A percentile compares a stretch with the other conserved stretches of the same genome.
Evolutionary conservation across 305 asterid genomes (phyloP).

Genomic region (Solanum aculeatissimum): DNA sequence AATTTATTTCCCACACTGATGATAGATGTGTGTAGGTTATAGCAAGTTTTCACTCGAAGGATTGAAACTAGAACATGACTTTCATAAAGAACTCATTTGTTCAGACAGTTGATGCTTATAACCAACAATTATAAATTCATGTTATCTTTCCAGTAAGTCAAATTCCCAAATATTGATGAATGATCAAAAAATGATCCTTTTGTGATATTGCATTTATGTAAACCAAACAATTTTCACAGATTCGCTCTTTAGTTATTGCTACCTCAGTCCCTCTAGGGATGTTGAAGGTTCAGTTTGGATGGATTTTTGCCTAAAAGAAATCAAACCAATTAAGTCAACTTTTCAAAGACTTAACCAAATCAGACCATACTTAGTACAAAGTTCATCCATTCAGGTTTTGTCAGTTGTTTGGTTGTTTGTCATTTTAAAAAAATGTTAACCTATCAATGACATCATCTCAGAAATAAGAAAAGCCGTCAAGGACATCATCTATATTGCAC

Average conservation of each 20-base stretch:
- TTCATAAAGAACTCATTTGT: not conserved
- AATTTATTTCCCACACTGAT: not conserved
- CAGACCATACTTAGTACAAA: not conserved
- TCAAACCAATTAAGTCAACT: not conserved
- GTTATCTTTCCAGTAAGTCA: not conserved
- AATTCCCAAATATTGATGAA: not conserved
- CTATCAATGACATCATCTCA: not conserved
- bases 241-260: not conserved
- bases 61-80: not conserved
- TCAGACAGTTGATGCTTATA: not conserved
- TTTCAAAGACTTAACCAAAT: not conserved
- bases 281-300: not conserved
- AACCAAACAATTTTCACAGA: not conserved
- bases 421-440: not conserved
- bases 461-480: not conserved
- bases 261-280: not conserved
- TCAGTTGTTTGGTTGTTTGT: not conserved
- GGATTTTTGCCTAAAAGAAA: not conserved
- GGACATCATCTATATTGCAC: not conserved
- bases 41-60: not conserved
- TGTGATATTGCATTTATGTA: not conserved
- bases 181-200: not conserved
- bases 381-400: not conserved
- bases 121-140: not conserved
- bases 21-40: not conserved